Evolutionary conservation across 805 yeast genomes (phyloP).

Genomic region (Metschnikowia sp.): DNA sequence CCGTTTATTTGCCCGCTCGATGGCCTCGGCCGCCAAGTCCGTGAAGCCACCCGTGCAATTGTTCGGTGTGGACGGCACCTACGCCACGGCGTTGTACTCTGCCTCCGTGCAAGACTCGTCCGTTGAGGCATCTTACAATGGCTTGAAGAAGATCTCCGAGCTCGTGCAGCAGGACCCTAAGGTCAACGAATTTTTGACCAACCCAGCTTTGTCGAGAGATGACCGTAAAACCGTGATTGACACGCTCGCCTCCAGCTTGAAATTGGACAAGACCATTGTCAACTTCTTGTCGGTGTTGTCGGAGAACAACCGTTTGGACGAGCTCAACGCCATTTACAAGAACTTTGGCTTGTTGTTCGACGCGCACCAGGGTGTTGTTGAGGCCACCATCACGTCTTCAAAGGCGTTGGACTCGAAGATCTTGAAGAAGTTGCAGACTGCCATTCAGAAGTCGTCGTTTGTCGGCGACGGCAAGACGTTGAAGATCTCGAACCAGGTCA

Average conservation of each 20-base stretch:
- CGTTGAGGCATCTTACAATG: conserved; percentile 63
- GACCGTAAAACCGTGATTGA: conserved; percentile 74
- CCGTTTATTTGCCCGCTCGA: conserved; percentile 63
- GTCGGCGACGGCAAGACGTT: conserved; percentile 86
- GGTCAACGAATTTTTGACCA: conserved; percentile 57
- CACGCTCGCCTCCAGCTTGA: conserved; percentile 46
- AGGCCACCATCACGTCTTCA: conserved; percentile 89
- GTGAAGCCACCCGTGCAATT: conserved; percentile 89
- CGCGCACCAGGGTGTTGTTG: conserved; percentile 88
- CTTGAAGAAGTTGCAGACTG: conserved; percentile 71
- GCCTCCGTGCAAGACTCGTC: conserved; percentile 84
- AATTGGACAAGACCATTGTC: conserved; percentile 64
- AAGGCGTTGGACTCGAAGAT: conserved; percentile 78
- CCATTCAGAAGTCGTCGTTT: conserved; percentile 72
- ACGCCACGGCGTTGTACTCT: conserved; percentile 90
- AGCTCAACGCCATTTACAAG: conserved; percentile 60
- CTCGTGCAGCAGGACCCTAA: conserved; percentile 61
- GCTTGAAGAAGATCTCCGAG: conserved; percentile 56
- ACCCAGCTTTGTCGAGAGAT: conserved; percentile 77
- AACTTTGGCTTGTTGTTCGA: conserved; percentile 78
- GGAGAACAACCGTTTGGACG: conserved; percentile 86
- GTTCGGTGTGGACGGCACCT: conserved; percentile 94
- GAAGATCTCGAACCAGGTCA: conserved; percentile 75
- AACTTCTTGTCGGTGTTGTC: conserved; percentile 85
- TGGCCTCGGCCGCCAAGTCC: conserved; percentile 67